Percentiles rank a stretch among this genome's conserved stretches.
Evolutionary conservation across 2,329 filamentous ascomycete genomes (phyloP).

Genomic region (Diplodia intermedia): DNA sequence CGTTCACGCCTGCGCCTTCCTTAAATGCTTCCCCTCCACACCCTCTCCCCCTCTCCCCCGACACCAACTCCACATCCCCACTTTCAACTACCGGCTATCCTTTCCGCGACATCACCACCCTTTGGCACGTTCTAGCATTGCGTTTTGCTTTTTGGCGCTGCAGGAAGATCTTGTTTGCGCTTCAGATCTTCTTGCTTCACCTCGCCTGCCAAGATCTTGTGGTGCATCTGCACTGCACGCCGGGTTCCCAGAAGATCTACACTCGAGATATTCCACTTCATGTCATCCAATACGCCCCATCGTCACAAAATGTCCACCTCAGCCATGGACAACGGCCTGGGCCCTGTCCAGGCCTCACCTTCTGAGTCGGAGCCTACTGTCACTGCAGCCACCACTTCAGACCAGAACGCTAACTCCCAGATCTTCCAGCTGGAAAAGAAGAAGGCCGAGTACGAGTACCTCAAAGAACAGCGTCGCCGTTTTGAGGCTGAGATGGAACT

Average conservation of each 20-base stretch:
- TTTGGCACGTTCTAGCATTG: conserved; percentile 7
- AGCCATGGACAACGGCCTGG: background rate
- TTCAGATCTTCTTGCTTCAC: conserved; percentile 13
- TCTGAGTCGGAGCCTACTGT: conserved; percentile 6
- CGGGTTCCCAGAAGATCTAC: conserved; percentile 18
- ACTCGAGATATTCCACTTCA: conserved; percentile 13
- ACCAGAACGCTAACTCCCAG: background rate
- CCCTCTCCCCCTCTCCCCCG: background rate
- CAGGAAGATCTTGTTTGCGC: background rate
- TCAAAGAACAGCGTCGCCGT: conserved; percentile 84
- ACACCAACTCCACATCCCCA: background rate
- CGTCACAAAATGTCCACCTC: background rate
- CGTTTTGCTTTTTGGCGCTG: background rate
- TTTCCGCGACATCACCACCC: conserved; percentile 7
- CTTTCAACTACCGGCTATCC: background rate
- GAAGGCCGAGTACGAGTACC: conserved; percentile 87
- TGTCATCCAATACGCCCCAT: background rate
- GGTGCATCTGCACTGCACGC: conserved; percentile 19
- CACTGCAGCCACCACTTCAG: conserved; percentile 1
- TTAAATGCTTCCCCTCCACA: conserved; percentile 15
- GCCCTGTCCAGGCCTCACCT: background rate
- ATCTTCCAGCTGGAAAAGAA: conserved; percentile 83
- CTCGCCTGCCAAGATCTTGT: conserved; percentile 20
- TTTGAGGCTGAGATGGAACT: conserved; percentile 94
- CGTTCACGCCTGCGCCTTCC: background rate